These are phyloP conservation scores for Groenewaldozyma tartarivorans DNA, from an alignment of 805 yeast species.

Conservation along the genomic window DNA sequence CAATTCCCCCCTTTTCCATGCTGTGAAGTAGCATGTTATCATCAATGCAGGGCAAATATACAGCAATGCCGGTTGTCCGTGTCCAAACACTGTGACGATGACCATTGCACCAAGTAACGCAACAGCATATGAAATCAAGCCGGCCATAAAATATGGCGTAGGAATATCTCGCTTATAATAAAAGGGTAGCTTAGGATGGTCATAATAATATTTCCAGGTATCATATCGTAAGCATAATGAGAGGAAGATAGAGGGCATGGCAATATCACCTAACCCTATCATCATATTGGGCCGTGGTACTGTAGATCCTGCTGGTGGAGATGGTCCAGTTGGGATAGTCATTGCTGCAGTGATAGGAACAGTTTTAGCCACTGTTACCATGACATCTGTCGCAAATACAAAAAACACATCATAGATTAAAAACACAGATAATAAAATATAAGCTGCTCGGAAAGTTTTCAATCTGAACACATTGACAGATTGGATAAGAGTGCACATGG, in stretches of 20 bases:
- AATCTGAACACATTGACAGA: conserved; percentile 33
- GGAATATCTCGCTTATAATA: conserved; percentile 25
- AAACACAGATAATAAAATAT: conserved; percentile 37
- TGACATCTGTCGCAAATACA: conserved; percentile 53
- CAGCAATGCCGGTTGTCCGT: conserved; percentile 60
- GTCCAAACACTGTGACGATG: conserved; percentile 30
- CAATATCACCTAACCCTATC: conserved; percentile 60
- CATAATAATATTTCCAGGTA: conserved; percentile 31
- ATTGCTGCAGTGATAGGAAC: conserved; percentile 44
- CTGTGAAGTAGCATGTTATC: conserved; percentile 27
- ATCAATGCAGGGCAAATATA: conserved; percentile 47
- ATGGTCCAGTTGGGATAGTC: conserved; percentile 30
- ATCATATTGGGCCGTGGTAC: conserved; percentile 27
- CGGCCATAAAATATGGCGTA: conserved; percentile 38
- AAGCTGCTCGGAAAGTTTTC: conserved; percentile 38
- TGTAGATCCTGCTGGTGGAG: conserved; percentile 8
- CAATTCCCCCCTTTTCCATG: conserved; percentile 35
- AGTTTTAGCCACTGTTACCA: conserved; percentile 51
- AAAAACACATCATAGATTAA: conserved; percentile 58
- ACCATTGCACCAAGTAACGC: conserved; percentile 37
- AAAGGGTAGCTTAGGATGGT: conserved; percentile 19
- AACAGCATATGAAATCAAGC: conserved; percentile 39
- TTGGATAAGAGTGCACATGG: conserved; percentile 35
- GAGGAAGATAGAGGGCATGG: conserved; percentile 47
- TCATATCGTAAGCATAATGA: conserved; percentile 49